A percentile compares a stretch with the other conserved stretches of the same genome.
Evolutionary conservation across 768 basidiomycete genomes (phyloP).

Genomic region (Mrakia frigida): DNA sequence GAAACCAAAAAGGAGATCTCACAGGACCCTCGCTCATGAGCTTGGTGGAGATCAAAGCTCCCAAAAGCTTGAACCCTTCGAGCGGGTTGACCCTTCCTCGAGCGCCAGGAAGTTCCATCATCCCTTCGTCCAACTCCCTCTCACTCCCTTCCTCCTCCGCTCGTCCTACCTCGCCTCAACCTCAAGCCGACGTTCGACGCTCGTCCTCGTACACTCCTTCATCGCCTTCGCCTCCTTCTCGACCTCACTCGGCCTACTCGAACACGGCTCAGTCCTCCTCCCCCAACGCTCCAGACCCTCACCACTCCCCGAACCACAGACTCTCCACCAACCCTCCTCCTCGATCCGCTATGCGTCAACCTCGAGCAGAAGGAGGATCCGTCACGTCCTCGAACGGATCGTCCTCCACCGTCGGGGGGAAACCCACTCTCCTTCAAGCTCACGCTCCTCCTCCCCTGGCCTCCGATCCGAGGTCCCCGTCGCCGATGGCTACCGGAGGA

Average conservation of each 20-base stretch:
- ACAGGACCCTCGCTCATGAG: not conserved
- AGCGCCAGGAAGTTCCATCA: slow-evolving; percentile 30
- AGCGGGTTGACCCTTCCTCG: slow-evolving; percentile 20
- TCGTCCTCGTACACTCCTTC: slow-evolving; percentile 3
- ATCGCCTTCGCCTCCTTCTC: not conserved
- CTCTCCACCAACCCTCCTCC: slow-evolving; percentile 18
- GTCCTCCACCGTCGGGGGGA: not conserved
- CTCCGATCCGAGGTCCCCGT: not conserved
- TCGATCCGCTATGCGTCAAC: slow-evolving; percentile 21
- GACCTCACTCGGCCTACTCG: slow-evolving; percentile 3
- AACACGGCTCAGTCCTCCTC: slow-evolving; percentile 5
- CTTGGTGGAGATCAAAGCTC: slow-evolving; percentile 29
- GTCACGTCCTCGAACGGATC: slow-evolving; percentile 4
- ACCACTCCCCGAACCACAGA: slow-evolving; percentile 24
- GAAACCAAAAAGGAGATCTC: not conserved
- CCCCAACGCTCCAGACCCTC: slow-evolving; percentile 5
- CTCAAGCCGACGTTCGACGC: not conserved
- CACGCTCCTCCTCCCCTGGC: slow-evolving; percentile 7
- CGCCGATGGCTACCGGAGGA: not conserved
- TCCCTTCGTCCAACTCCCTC: slow-evolving; percentile 16
- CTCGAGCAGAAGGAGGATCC: not conserved
- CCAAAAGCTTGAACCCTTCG: slow-evolving; percentile 23
- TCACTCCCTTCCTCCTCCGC: not conserved
- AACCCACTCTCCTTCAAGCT: not conserved
- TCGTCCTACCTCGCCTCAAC: not conserved